These are phyloP conservation scores for Simmondsia chinensis DNA, from an alignment of 148 eudicot species.

Conservation along the genomic window DNA sequence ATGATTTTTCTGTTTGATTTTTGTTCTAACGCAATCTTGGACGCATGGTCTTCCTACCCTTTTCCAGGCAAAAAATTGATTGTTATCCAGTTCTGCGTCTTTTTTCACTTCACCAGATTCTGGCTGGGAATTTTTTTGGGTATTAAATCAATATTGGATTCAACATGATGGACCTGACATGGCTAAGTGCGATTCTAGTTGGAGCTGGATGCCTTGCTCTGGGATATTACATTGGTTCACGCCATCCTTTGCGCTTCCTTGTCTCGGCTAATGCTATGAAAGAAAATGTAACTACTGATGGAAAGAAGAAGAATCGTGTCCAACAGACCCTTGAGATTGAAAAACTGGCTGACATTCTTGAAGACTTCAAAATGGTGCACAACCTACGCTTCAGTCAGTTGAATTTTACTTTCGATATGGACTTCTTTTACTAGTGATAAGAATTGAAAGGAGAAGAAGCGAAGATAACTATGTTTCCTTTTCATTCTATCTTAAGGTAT, in stretches of 20 bases:
- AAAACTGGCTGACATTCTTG: slow-evolving; percentile 78
- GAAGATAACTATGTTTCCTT: neutral
- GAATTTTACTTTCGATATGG: no score
- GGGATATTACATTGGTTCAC: slow-evolving; percentile 61
- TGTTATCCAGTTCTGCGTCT: neutral
- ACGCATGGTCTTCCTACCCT: no score
- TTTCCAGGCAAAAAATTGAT: no score
- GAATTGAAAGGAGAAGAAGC: neutral
- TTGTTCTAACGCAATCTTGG: no score
- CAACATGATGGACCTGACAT: slow-evolving; percentile 59
- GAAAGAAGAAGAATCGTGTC: slow-evolving; percentile 34
- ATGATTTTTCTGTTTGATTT: no score
- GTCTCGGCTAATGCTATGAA: slow-evolving; percentile 18
- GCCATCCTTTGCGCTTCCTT: slow-evolving; percentile 26
- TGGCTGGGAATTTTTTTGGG: neutral
- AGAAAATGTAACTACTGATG: slow-evolving; percentile 14
- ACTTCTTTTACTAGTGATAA: no score
- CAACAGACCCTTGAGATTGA: slow-evolving; percentile 72
- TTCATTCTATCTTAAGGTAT: slow-evolving; percentile 41
- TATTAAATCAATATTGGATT: neutral
- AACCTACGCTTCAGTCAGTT: neutral
- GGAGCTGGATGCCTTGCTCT: slow-evolving; percentile 91
- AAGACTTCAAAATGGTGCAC: slow-evolving; percentile 90
- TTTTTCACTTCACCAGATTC: neutral
- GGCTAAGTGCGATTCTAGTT: slow-evolving; percentile 73